Conservation (phyloP, 768 basidiomycete species). For the Termitomyces titanicus region DNA sequence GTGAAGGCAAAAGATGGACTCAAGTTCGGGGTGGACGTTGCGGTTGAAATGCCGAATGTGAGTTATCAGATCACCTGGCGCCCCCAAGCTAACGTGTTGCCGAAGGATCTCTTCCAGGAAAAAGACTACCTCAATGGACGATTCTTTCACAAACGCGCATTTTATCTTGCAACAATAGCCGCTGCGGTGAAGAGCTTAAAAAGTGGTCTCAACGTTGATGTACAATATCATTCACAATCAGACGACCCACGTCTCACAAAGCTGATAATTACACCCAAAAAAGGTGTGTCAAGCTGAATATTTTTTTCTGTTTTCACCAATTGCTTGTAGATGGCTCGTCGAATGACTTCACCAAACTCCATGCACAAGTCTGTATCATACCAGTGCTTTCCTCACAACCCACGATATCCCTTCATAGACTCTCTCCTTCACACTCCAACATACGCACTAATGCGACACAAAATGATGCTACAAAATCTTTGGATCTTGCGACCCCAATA, state of each 20-base stretch:
- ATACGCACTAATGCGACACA: conserved; percentile 22
- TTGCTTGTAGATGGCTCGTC: conserved; percentile 40
- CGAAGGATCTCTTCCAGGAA: conserved; percentile 81
- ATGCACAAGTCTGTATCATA: conserved; percentile 71
- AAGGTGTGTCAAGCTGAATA: conserved; percentile 36
- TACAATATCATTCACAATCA: conserved; percentile 52
- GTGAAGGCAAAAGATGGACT: conserved; percentile 68
- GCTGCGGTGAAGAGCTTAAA: conserved; percentile 47
- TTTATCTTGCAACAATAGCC: conserved; percentile 82
- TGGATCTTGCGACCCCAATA: conserved; percentile 57
- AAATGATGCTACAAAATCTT: conserved; percentile 17
- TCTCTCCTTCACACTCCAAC: conserved; percentile 77
- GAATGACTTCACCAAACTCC: conserved; percentile 62
- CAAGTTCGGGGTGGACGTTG: conserved; percentile 73
- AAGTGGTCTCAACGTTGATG: conserved; percentile 50
- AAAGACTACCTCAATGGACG: conserved; percentile 91
- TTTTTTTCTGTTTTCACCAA: conserved; percentile 23
- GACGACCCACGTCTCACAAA: conserved; percentile 65
- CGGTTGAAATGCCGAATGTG: conserved; percentile 85
- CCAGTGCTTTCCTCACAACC: conserved; percentile 57
- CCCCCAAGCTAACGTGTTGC: conserved; percentile 13
- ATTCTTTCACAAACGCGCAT: conserved; percentile 89
- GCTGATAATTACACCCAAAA: conserved; percentile 54
- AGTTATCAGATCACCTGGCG: conserved; percentile 20
- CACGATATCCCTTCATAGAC: conserved; percentile 61